Conservation (phyloP, 768 basidiomycete genomes). For the Lactarius pseudohatsudake region DNA sequence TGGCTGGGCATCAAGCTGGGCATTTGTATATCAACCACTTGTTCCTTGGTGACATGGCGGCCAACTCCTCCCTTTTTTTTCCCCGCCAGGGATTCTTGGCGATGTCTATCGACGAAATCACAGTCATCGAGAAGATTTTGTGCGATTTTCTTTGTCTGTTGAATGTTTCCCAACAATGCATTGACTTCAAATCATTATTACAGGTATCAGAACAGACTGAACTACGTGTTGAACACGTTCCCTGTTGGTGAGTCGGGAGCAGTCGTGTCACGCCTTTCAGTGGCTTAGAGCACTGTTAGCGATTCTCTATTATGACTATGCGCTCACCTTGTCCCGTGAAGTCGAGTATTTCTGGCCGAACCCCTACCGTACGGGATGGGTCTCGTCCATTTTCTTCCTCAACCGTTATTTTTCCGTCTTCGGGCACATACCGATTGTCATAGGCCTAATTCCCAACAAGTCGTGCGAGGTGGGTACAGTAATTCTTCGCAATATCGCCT, state of each 20-base stretch:
- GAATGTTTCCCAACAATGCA: too few species aligned
- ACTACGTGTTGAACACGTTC: neutral
- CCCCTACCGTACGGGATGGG: neutral
- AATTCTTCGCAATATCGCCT: neutral
- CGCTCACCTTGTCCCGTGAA: constrained; percentile 28
- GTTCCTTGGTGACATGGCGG: neutral
- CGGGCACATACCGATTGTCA: constrained; percentile 22
- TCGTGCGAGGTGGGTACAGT: neutral
- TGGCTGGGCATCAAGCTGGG: too few species aligned
- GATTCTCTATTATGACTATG: constrained; percentile 31
- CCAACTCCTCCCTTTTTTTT: neutral
- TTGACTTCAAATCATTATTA: neutral
- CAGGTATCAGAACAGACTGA: neutral
- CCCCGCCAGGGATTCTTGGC: neutral
- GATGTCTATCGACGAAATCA: neutral
- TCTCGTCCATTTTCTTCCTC: constrained; percentile 27
- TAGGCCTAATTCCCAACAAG: neutral
- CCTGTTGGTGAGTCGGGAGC: neutral
- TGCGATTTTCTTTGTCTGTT: neutral
- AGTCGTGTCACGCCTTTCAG: neutral
- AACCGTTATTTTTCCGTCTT: constrained; percentile 29
- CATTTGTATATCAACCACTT: too few species aligned
- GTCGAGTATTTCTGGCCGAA: constrained; percentile 27
- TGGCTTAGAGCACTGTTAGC: constrained; percentile 1
- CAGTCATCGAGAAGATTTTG: neutral